A percentile compares a stretch with the other conserved stretches of the same genome.
Conservation (phyloP, 2,329 filamentous ascomycete species). For the Ilyonectria destructans region DNA sequence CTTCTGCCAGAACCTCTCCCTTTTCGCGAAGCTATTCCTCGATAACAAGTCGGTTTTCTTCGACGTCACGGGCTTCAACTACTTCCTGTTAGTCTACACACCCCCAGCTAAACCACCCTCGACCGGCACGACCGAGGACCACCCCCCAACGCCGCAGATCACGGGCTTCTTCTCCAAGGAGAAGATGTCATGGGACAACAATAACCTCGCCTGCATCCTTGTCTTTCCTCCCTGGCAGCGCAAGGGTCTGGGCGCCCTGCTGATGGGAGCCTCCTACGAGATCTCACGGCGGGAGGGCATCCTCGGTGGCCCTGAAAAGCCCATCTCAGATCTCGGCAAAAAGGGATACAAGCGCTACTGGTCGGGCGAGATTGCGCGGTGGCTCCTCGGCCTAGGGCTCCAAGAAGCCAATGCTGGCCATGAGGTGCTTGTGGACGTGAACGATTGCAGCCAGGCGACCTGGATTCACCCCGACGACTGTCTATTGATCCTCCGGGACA, state of each 20-base stretch:
- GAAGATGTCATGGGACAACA: constrained; percentile 98
- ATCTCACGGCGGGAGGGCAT: constrained; percentile 87
- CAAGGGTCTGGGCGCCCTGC: constrained; percentile 86
- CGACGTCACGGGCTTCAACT: constrained; percentile 94
- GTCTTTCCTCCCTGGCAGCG: constrained; percentile 97
- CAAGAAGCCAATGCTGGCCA: constrained; percentile 42
- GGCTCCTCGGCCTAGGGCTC: constrained; percentile 66
- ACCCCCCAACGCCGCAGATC: constrained; percentile 66
- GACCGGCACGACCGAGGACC: constrained; percentile 27
- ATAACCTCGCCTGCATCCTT: constrained; percentile 96
- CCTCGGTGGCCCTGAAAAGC: constrained; percentile 94
- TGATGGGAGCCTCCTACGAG: constrained; percentile 96
- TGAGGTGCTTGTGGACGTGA: constrained; percentile 74
- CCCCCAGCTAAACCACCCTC: constrained; percentile 53
- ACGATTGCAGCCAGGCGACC: constrained; percentile 82
- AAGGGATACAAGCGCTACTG: constrained; percentile 90
- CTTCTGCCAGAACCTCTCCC: constrained; percentile 94
- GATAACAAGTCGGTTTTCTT: constrained; percentile 99
- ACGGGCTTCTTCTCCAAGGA: constrained; percentile 99
- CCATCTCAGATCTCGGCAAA: constrained; percentile 87
- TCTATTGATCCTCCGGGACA: constrained; percentile 82
- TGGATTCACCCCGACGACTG: constrained; percentile 92
- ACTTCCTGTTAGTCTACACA: constrained; percentile 90
- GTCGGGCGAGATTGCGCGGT: constrained; percentile 87
- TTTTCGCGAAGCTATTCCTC: constrained; percentile 97